Percentiles rank a stretch among this genome's conserved stretches.
These are phyloP conservation scores for Fusarium tanahbumbuense DNA, from an alignment of 2,329 filamentous ascomycete species.

Conservation along the genomic window DNA sequence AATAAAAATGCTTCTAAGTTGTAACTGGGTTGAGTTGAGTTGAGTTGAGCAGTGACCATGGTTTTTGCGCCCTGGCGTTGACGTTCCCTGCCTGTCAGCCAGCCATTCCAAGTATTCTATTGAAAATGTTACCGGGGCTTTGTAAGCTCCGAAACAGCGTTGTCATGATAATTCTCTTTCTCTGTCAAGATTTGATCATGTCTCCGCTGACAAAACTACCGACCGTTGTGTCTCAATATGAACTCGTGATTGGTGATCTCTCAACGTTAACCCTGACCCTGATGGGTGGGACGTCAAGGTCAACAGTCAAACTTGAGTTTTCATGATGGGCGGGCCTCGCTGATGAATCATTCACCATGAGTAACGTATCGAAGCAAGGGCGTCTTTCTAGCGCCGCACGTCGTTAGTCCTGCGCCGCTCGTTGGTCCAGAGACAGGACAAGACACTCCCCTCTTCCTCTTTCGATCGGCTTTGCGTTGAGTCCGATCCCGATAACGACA, in stretches of 20 bases:
- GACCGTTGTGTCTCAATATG: slow-evolving; percentile 27
- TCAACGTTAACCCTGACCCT: neutral
- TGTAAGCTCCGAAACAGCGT: slow-evolving; percentile 15
- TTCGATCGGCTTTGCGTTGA: slow-evolving; percentile 33
- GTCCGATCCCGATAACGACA: slow-evolving; percentile 37
- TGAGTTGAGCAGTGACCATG: slow-evolving; percentile 9
- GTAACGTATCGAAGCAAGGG: slow-evolving; percentile 13
- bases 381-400: slow-evolving; percentile 7
- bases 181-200: slow-evolving; percentile 10
- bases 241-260: slow-evolving; percentile 24
- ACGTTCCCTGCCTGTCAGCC: neutral
- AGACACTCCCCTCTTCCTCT: neutral
- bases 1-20: neutral
- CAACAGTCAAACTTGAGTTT: slow-evolving; percentile 2
- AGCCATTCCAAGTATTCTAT: slow-evolving; percentile 1
- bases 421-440: slow-evolving; percentile 24
- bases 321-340: slow-evolving; percentile 28
- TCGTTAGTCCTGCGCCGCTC: slow-evolving; percentile 5
- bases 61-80: slow-evolving; percentile 35
- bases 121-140: slow-evolving; percentile 12
- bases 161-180: slow-evolving; percentile 24
- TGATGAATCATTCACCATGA: slow-evolving; percentile 42
- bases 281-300: slow-evolving; percentile 35
- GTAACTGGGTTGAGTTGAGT: too few species aligned
- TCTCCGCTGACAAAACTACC: slow-evolving; percentile 35